phyloP scores from a whole-genome alignment of 2,329 filamentous ascomycete species.

The Fusarium lyarnte region DNA sequence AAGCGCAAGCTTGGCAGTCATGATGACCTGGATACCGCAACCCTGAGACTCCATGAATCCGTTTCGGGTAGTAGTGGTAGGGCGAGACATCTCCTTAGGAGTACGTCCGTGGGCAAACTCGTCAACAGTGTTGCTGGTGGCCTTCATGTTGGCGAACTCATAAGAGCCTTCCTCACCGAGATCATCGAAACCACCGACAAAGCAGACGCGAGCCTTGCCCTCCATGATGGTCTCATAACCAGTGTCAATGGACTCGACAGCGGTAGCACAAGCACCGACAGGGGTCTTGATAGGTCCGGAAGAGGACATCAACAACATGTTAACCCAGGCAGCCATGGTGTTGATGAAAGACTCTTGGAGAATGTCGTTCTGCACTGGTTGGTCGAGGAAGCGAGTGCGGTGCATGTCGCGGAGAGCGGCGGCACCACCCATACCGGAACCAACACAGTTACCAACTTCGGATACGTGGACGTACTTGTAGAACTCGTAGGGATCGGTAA shows the following conservation, averaged over 20 bases:
- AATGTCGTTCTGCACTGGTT: conserved; percentile 98
- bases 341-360: conserved; percentile 99
- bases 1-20: conserved; percentile 93
- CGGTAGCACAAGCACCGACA: conserved; percentile 95
- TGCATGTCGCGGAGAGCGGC: conserved; percentile 96
- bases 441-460: conserved; percentile 97
- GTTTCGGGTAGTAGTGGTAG: conserved; percentile 94
- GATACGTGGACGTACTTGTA: conserved; percentile 99
- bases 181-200: conserved; percentile 98
- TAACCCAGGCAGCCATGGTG: conserved; percentile 99
- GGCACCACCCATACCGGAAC: conserved; percentile 97
- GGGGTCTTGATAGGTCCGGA: conserved; percentile 99
- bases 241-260: conserved; percentile 96
- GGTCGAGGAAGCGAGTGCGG: conserved; percentile 95
- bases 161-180: conserved; percentile 99
- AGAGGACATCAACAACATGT: conserved; percentile 97
- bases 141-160: conserved; percentile 99
- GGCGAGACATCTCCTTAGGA: conserved; percentile 96
- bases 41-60: conserved; percentile 99
- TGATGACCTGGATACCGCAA: conserved; percentile 97
- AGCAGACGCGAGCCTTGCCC: conserved; percentile 96
- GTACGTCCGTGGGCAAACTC: conserved; percentile 96
- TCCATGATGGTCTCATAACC: conserved; percentile 99
- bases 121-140: conserved; percentile 96
- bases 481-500: conserved; percentile 99